Conservation (phyloP, 768 basidiomycete genomes). For the Tylopilus plumbeoviolaceoides region DNA sequence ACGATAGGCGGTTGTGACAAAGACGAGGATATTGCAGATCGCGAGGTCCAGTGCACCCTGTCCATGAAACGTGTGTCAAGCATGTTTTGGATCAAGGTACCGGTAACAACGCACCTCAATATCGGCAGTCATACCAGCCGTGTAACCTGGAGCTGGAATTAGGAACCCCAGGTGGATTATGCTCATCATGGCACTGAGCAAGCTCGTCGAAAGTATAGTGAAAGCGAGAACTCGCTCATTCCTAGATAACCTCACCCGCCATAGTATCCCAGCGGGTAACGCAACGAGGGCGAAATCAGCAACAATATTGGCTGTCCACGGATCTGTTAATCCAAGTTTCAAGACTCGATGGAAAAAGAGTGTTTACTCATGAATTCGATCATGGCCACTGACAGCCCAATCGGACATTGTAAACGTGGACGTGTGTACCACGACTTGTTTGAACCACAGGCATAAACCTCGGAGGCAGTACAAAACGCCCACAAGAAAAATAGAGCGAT, state of each 20-base stretch:
- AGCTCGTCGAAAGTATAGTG: constrained; percentile 12
- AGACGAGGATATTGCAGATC: constrained; percentile 14
- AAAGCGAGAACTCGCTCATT: constrained; percentile 11
- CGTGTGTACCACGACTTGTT: constrained; percentile 8
- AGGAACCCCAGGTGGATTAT: constrained; percentile 13
- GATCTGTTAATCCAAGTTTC: neutral
- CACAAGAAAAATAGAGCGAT: constrained; percentile 9
- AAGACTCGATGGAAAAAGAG: neutral
- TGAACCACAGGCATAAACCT: constrained; percentile 11
- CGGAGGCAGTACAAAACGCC: constrained; percentile 2
- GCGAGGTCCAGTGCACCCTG: constrained; percentile 15
- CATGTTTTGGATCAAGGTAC: neutral
- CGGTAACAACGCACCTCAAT: constrained; percentile 10
- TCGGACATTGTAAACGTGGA: neutral
- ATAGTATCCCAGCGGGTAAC: constrained; percentile 8
- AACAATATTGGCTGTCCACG: constrained; percentile 7
- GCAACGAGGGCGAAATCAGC: constrained; percentile 9
- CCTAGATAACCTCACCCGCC: neutral
- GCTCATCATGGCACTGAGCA: constrained; percentile 7
- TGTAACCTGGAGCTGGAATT: constrained; percentile 6
- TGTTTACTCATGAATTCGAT: constrained; percentile 11
- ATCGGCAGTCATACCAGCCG: constrained; percentile 9
- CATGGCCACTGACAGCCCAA: neutral
- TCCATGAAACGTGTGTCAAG: neutral
- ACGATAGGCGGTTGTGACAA: constrained; percentile 13